Evolutionary conservation across 2,329 filamentous ascomycete genomes (phyloP), one percentile per base, ranked within the genome.

Genomic region (Diaporthe vexans): DNA sequence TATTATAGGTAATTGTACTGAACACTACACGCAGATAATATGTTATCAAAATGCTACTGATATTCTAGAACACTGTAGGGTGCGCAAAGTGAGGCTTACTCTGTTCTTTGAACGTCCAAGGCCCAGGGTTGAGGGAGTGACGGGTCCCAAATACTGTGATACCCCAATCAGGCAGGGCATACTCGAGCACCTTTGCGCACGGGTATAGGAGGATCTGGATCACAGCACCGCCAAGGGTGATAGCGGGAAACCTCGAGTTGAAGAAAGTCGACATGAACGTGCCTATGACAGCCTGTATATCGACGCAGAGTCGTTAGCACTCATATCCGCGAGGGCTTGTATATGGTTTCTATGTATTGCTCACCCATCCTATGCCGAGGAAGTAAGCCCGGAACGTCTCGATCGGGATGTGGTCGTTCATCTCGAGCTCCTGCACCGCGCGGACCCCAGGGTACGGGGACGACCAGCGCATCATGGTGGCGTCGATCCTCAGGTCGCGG

Each of bases 121-220:
- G 84, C 0, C 84, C 84, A 0, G 84, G 84, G 67, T 86, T 86
- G 54, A 85, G 79, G 2, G 83, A 83, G 75, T 81, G 81, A 24
- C 82, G 80, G 1, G 81, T 82, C 24, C 84, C 84, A 9, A 81
- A 81, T 7, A 88, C 70, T 0, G 81, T 85, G 72, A 89, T 74
- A 5, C 85, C 84, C 81, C 84, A 86, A 69, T 85, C 83, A 0
- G 88, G 88, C 0, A 89, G 77, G 19, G 82, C 76, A 54, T 77
- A 83, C 17, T 86, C 86, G 46, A 88, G 80, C 10, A 83, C 79
- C 56, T 85, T 85, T 7, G 84, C 88, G 26, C 86, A 82, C 0
- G 88, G 88, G 24, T 82, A 88, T 0, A 88, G 81, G 4, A 88
- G 79, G 56, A 88, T 85, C 78, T 88, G 86, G 67, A 85, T 83